These are phyloP conservation scores for Gastrolobium bilobum DNA, from an alignment of 306 rosid species.

Conservation along the genomic window DNA sequence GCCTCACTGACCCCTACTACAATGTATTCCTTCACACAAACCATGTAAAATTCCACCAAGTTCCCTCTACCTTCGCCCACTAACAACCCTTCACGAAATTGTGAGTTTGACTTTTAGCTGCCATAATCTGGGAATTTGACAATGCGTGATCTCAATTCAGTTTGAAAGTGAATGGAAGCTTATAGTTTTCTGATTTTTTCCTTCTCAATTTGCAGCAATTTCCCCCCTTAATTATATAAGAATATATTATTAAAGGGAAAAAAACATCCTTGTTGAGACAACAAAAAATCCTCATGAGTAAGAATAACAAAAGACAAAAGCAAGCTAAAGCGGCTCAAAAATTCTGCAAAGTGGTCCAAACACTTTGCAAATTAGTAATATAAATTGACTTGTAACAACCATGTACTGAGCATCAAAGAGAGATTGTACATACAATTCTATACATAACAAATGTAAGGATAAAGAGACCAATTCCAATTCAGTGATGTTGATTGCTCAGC, in stretches of 20 bases:
- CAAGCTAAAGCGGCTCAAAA: not conserved
- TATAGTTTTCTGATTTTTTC: not conserved
- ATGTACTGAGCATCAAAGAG: constrained; percentile 22
- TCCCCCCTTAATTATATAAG: not conserved
- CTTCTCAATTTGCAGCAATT: no score
- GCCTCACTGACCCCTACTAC: not conserved
- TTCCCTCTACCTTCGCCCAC: no score
- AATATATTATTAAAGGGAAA: not conserved
- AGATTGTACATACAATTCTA: constrained; percentile 34
- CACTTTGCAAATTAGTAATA: not conserved
- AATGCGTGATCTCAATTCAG: constrained; percentile 11
- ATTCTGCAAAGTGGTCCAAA: not conserved
- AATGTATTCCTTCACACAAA: not conserved
- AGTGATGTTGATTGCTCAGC: constrained; percentile 25
- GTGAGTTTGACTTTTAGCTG: not conserved
- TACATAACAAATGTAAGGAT: not conserved
- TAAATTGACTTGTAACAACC: not conserved
- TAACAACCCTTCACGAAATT: no score
- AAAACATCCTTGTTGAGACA: not conserved
- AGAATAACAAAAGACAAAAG: not conserved
- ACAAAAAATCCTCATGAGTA: not conserved
- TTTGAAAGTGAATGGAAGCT: not conserved
- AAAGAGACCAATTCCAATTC: constrained; percentile 33
- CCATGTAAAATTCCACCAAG: not conserved
- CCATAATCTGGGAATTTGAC: constrained; percentile 1